Conservation (phyloP, 257 asterid genomes). For the Capsicum baccatum region DNA sequence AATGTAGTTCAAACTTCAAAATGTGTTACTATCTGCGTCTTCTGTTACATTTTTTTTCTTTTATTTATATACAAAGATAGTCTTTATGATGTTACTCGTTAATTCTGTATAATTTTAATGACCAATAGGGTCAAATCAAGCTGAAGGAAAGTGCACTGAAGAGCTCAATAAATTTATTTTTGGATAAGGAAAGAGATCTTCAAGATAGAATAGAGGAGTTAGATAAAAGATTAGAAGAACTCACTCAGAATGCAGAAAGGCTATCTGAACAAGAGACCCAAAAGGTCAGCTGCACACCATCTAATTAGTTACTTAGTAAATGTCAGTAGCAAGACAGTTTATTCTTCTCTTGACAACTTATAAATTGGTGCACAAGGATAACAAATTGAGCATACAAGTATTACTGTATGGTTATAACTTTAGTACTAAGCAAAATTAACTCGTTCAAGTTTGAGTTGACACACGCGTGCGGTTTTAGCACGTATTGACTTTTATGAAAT, state of each 20-base stretch:
- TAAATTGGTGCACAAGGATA: neutral
- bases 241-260: constrained; percentile 47
- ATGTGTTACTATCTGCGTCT: neutral
- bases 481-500: neutral
- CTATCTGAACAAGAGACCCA: constrained; percentile 43
- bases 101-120: constrained; percentile 1
- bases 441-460: neutral
- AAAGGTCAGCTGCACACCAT: constrained; percentile 50
- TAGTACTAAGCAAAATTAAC: neutral
- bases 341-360: neutral
- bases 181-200: constrained; percentile 80
- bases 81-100: neutral
- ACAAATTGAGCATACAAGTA: neutral
- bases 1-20: neutral
- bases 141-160: constrained; percentile 73
- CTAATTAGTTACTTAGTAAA: neutral
- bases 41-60: neutral
- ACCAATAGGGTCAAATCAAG: constrained; percentile 65
- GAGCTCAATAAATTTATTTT: constrained; percentile 58
- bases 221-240: constrained; percentile 59
- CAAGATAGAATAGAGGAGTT: constrained; percentile 67
- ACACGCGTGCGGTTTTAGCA: neutral
- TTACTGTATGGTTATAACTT: neutral
- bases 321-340: neutral
- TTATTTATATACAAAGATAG: neutral